Conservation (phyloP, 2,329 filamentous ascomycete species). For the Leptodontidium sp. region DNA sequence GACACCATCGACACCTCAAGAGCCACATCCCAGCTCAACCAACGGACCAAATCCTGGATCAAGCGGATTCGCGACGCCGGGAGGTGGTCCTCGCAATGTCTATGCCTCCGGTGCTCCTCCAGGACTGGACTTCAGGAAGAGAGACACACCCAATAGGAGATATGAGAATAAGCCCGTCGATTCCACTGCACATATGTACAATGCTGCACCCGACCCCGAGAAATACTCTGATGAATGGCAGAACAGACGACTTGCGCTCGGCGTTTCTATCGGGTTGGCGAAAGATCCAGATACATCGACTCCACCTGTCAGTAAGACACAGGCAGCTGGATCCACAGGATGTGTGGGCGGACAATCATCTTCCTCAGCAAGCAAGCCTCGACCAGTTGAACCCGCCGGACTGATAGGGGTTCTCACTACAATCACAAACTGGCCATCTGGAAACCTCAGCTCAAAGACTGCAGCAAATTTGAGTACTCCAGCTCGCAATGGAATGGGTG, state of each 20-base stretch:
- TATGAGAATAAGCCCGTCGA: background rate
- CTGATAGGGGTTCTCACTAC: background rate
- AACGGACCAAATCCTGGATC: background rate
- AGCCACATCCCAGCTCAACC: background rate
- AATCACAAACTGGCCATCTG: background rate
- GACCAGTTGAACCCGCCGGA: background rate
- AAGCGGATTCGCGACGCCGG: background rate
- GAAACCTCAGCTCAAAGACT: background rate
- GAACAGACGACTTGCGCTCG: background rate
- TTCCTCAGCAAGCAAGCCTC: background rate
- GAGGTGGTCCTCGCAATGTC: background rate
- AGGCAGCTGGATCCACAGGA: background rate
- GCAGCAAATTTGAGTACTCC: background rate
- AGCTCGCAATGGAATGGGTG: background rate
- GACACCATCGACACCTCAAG: background rate
- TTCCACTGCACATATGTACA: background rate
- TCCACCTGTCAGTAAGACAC: background rate
- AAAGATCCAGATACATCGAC: background rate
- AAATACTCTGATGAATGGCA: conserved; percentile 3
- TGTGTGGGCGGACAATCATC: background rate
- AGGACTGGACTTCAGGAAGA: background rate
- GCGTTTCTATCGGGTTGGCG: background rate
- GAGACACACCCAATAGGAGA: background rate
- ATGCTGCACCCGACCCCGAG: background rate
- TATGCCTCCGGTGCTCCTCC: background rate